Evolutionary conservation across 805 yeast species (phyloP).

Genomic region (Starmerella cellae): DNA sequence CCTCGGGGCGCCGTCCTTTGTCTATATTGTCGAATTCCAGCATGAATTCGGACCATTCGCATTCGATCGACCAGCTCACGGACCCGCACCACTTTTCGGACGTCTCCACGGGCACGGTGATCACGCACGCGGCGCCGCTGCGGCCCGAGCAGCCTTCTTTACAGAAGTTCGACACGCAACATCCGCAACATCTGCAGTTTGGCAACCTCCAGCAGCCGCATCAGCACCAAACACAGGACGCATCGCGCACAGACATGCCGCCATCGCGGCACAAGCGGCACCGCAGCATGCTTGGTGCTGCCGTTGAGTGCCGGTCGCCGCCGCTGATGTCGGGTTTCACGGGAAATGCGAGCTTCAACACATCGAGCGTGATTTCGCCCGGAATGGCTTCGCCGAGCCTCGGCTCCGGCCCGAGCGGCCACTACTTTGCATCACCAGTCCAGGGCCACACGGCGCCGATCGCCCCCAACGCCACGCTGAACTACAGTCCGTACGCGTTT

Average conservation of each 20-base stretch:
- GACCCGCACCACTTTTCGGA: background rate
- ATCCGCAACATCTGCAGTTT: too few species aligned
- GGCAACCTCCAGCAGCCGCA: too few species aligned
- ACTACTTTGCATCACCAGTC: too few species aligned
- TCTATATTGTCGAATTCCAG: conserved; percentile 14
- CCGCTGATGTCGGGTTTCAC: background rate
- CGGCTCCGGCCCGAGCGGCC: background rate
- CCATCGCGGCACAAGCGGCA: conserved; percentile 12
- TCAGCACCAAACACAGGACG: too few species aligned
- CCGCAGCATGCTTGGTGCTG: conserved; percentile 13
- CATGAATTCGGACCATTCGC: conserved; percentile 13
- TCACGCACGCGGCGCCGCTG: background rate
- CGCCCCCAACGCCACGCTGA: too few species aligned
- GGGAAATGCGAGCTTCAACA: background rate
- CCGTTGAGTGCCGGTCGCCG: conserved; percentile 11
- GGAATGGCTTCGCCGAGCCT: too few species aligned
- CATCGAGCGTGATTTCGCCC: too few species aligned
- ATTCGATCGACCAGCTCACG: background rate
- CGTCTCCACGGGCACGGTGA: too few species aligned
- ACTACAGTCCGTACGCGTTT: too few species aligned
- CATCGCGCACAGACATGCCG: conserved; percentile 5
- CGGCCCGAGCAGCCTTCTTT: background rate
- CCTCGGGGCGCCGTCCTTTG: conserved; percentile 13
- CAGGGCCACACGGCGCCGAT: too few species aligned
- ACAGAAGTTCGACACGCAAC: background rate